Base-by-base conservation (phyloP, 2,329 filamentous ascomycete species). In the Claviceps digitariae region DNA sequence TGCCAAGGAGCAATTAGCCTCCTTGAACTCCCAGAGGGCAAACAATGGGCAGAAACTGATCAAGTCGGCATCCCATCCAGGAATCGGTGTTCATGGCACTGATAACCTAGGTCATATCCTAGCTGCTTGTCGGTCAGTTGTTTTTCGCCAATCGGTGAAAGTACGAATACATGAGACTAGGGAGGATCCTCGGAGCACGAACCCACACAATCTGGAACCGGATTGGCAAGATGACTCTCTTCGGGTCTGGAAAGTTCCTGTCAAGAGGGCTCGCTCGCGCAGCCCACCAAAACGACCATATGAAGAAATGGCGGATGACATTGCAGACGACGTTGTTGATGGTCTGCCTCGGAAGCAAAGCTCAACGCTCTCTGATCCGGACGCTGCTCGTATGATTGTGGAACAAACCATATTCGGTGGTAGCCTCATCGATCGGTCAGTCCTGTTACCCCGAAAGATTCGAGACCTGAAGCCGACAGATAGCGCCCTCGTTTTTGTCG, bases 121-220 rank as follows among this genome's bases (percentile, higher is more conserved):
- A 54, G 90, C 89, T n/a, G 87, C 90, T 0, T 84, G 86, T 17
- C 79, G 93, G 47, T 75, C 83, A 34, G 95, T 95, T 67, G 81
- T 97, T 50, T 91, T 96, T 61, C 79, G 93, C 40, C 90, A 87
- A 60, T 84, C 87, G 0, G 77, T 95, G 64, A 84, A 85, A 0
- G 69, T 96, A n/a, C 72, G 71, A 34, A 75, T 84, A 1, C 75
- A 81, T 57, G 93, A 98, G 67, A 78, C 87, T 49, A 69, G 72
- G 43, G 60, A 69, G 10, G 73, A 77, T 51, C 67, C 70, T 6
- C 66, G 71, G 9, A 52, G 58, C 6, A 56, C 57, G 2, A 56
- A 58, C n/a, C 52, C 62, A 17, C 43, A 58, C 2, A 61, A 63
- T 27, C 54, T 62, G 40, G 66, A 72, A 31, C 87, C 90, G 0